Percentiles rank a stretch among this genome's conserved stretches.
Conservation (phyloP, 345 rosid genomes). For the Iberis pinnata region DNA sequence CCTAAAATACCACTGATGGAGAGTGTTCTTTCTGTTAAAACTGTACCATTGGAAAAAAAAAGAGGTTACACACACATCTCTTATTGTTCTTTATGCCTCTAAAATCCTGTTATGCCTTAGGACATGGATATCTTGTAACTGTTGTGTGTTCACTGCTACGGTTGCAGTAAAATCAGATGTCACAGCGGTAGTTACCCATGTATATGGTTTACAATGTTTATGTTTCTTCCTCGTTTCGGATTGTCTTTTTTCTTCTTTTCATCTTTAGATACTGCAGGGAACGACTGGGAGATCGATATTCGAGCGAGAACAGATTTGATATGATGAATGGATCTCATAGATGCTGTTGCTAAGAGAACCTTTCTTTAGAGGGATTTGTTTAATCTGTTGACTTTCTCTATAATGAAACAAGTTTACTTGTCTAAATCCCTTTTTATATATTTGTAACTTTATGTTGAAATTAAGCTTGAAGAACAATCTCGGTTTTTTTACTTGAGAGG, state of each 20-base stretch:
- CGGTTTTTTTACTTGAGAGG: too few species aligned
- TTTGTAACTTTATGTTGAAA: too few species aligned
- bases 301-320: slow-evolving; percentile 4
- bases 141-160: background rate
- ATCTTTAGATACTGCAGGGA: slow-evolving; percentile 29
- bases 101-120: slow-evolving; percentile 18
- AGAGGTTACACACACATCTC: slow-evolving; percentile 23
- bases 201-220: slow-evolving; percentile 19
- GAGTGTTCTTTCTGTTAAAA: slow-evolving; percentile 20
- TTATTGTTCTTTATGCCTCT: slow-evolving; percentile 15
- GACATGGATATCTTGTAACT: slow-evolving; percentile 17
- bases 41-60: slow-evolving; percentile 20
- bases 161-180: slow-evolving; percentile 24
- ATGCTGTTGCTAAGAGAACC: slow-evolving; percentile 21
- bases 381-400: slow-evolving; percentile 12
- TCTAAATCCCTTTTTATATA: background rate
- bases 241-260: slow-evolving; percentile 11
- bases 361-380: background rate
- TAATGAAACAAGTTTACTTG: slow-evolving; percentile 9
- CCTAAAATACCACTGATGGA: slow-evolving; percentile 20
- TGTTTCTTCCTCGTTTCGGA: slow-evolving; percentile 15
- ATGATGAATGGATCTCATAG: slow-evolving; percentile 19
- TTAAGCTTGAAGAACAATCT: too few species aligned
- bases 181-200: slow-evolving; percentile 14
- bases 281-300: slow-evolving; percentile 10